These are phyloP conservation scores for Aspergillus sp. DNA, from an alignment of 2,329 filamentous ascomycete genomes.

Conservation along the genomic window DNA sequence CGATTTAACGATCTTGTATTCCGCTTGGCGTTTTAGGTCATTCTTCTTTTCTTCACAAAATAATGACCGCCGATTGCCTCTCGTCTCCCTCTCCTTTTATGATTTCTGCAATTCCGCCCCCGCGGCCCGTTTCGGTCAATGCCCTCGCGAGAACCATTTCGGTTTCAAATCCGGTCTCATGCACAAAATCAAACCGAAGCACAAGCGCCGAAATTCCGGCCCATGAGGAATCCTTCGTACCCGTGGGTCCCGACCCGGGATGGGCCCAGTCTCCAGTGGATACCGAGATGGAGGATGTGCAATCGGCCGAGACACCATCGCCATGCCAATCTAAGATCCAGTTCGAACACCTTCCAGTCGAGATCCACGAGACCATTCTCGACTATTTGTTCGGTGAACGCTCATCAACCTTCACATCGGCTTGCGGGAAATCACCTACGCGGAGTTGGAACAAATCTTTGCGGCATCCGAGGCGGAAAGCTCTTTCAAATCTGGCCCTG, in stretches of 20 bases:
- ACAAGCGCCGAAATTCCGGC: constrained; percentile 26
- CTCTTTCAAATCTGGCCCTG: constrained; percentile 65
- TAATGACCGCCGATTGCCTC: constrained; percentile 15
- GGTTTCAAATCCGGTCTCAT: constrained; percentile 20
- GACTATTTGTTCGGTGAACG: constrained; percentile 71
- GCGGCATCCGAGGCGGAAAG: constrained; percentile 65
- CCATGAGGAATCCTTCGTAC: constrained; percentile 23
- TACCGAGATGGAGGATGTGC: constrained; percentile 28
- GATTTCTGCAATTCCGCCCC: constrained; percentile 31
- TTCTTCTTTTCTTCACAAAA: neutral
- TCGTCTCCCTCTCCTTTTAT: constrained; percentile 22
- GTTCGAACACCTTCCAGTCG: constrained; percentile 57
- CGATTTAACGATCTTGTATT: constrained; percentile 17
- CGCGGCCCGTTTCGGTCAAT: constrained; percentile 34
- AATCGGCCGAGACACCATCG: constrained; percentile 14
- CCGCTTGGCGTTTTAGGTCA: constrained; percentile 14
- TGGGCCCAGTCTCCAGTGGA: constrained; percentile 21
- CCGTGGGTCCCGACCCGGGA: constrained; percentile 20
- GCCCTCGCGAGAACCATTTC: constrained; percentile 27
- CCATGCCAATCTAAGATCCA: constrained; percentile 18
- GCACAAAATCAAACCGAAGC: constrained; percentile 26
- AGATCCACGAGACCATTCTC: constrained; percentile 71
- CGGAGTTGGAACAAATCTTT: constrained; percentile 65
- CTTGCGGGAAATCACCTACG: constrained; percentile 52
- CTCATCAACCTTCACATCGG: constrained; percentile 59